phyloP scores from a whole-genome alignment of 176 grass and related monocot genomes.

The Carex cristatella region DNA sequence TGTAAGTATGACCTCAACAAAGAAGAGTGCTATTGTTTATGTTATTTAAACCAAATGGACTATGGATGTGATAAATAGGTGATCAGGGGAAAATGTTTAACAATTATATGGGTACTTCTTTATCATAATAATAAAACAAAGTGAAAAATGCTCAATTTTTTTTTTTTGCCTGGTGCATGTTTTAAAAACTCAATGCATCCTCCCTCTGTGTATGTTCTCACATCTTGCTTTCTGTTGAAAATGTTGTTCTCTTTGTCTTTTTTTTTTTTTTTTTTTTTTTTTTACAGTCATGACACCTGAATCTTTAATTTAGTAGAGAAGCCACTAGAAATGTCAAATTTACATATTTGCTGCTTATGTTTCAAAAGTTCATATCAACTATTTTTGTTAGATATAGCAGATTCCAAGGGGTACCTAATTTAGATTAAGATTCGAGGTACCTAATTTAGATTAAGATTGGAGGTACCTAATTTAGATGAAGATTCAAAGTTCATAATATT shows the following conservation, averaged over 20 bases:
- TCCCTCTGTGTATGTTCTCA: constrained; percentile 77
- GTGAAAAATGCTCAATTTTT: no score
- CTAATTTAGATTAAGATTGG: background rate
- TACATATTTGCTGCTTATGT: background rate
- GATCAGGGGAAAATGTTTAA: background rate
- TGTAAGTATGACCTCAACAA: background rate
- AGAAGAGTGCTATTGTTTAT: background rate
- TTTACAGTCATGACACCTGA: background rate
- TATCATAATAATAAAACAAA: no score
- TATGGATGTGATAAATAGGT: background rate
- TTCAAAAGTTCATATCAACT: background rate
- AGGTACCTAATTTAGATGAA: background rate
- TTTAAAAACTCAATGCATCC: no score
- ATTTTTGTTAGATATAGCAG: background rate
- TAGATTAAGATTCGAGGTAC: background rate
- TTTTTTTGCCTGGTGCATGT: no score
- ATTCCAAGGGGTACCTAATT: background rate
- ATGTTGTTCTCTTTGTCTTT: background rate
- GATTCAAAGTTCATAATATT: no score
- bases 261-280: constrained; percentile 15
- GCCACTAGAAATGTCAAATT: background rate
- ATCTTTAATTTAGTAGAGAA: background rate
- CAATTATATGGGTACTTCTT: no score
- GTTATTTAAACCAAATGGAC: background rate
- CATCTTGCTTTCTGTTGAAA: constrained; percentile 13